Base-by-base conservation (phyloP, 1,284 basidiomycete genomes). In the Leucoagaricus sp. region DNA sequence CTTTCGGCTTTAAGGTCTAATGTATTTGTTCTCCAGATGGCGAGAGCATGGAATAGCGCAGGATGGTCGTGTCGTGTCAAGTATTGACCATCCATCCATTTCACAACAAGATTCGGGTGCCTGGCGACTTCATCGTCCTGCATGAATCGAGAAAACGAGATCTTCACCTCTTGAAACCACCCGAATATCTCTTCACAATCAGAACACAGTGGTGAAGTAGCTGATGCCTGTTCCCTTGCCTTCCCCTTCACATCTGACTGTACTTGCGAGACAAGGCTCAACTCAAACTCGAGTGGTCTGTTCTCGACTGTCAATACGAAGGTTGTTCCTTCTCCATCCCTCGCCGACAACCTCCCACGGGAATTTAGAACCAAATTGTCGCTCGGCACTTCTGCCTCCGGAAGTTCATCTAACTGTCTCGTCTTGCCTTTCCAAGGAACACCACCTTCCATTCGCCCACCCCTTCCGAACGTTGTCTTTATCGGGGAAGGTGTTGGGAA, bases 401-500 rank as follows among this genome's bases (percentile, higher is more conserved):
- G 21, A 33, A 58, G 50, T 59, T 64, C 45, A 56, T 46, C 60
- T 33, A 61, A 60, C 42, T 50, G 55, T 51, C 52, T 57, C 47
- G 52, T 26, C 53, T 58, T 65, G 33, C 58, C 64, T 53, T 57
- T 64, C 57, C 29, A 41, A 41, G 38, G 44, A 49, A 62, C 49
- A 61, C 59, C 26, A 19, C 56, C 38, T 50, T 76, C 70, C 3
- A 72, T 50, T 36, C 72, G 63, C 4, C 68, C 69, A 6, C 70
- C 67, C 53, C 75, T 75, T 19, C 74, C 68, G 64, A 87, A 85
- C 5, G 78, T 74, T 0, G 79, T 63, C 51, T 80, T 80, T 64
- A 85, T 72, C 1, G 86, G 87, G 8, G 89, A 89, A 19, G 83
- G 86, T 64, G 87, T 87, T n/a, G 90, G 91, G 65, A 93, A 91